phyloP scores from a whole-genome alignment of 192 early-diverging fungal genomes.

The Dissophora ornata region DNA sequence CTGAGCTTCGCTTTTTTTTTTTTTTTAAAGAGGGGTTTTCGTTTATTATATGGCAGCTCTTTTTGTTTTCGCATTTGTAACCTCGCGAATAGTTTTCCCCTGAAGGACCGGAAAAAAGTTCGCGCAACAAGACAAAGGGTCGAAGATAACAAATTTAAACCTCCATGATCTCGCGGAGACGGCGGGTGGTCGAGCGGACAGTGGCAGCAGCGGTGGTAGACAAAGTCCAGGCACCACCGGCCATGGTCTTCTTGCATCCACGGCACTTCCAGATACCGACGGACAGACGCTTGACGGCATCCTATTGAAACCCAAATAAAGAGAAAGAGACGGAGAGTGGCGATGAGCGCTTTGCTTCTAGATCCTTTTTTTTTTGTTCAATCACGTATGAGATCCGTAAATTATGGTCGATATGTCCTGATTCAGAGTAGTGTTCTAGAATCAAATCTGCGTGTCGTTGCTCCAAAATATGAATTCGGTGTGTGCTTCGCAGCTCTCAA shows the following conservation, averaged over 20 bases:
- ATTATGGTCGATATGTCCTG: too few species aligned
- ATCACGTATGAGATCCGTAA: too few species aligned
- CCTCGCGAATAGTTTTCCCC: background rate
- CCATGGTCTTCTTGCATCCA: slow-evolving; percentile 93
- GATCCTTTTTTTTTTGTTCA: slow-evolving; percentile 72
- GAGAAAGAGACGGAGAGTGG: background rate
- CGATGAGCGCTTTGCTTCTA: slow-evolving; percentile 92
- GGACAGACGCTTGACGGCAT: slow-evolving; percentile 90
- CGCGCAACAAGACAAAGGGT: background rate
- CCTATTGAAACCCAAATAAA: too few species aligned
- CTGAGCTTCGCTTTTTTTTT: background rate
- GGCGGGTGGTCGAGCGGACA: slow-evolving; percentile 95
- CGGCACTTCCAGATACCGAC: slow-evolving; percentile 99
- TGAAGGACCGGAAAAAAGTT: background rate
- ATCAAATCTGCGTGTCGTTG: too few species aligned
- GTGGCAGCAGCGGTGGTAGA: slow-evolving; percentile 92
- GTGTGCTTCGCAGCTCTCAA: too few species aligned
- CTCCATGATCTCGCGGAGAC: slow-evolving; percentile 95
- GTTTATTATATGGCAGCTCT: slow-evolving; percentile 10
- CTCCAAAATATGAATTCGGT: too few species aligned
- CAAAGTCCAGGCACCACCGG: slow-evolving; percentile 98
- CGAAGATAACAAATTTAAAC: slow-evolving; percentile 67
- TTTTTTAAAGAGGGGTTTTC: background rate
- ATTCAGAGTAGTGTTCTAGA: too few species aligned
- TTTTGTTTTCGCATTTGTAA: slow-evolving; percentile 6